Base-by-base conservation (phyloP, 2,329 filamentous ascomycete genomes). In the Colletotrichum sp. region DNA sequence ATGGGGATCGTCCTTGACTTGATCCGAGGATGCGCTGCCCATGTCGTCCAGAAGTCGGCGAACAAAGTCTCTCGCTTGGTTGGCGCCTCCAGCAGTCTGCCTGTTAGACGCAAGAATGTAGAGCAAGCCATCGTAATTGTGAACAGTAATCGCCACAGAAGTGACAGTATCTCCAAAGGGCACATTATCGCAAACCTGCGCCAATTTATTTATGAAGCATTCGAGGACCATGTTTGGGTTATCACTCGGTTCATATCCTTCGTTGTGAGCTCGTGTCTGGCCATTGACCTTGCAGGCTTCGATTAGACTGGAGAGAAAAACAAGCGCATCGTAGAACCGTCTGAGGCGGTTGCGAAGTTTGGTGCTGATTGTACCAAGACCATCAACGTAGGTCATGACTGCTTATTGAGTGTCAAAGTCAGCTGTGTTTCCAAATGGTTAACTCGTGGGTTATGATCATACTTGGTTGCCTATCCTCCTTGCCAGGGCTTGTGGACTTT, bases 41-140 rank as follows among this genome's bases (percentile, higher is more conserved):
- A 24, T 8, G 2, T 24, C 62, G 3, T 52, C 2, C 3, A 32
- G 12, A 66, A 10, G 16, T 52, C 39, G 8, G 26, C 3, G 6
- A 66, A 15, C 7, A 75, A 9, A 6, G 8, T n/a, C 6, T 26
- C 4, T 28, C 3, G 34, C 36, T 3, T 55, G 13, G 1, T 55
- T 6, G 24, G 26, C 8, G 5, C 21, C 63, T 4, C 18, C 21
- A 1, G 6, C 4, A 18, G 18, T 24, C n/a, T 70, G 44, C 26
- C 80, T 74, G 52, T 85, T 85, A 3, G 81, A 84, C 0, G 79
- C 82, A 72, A 85, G 79, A 8, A 80, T 70, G 34, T 85, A 85
- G 2, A 78, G 71, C n/a, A 83, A 75, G 10, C 68, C 73, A 1
- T 83, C 79, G 3, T 79, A 79, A 6, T 78, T 30, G 26, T 5